A percentile compares a stretch with the other conserved stretches of the same genome.
Evolutionary conservation across 495 filamentous ascomycete genomes (phyloP).

Genomic region (Tuber melanosporum): DNA sequence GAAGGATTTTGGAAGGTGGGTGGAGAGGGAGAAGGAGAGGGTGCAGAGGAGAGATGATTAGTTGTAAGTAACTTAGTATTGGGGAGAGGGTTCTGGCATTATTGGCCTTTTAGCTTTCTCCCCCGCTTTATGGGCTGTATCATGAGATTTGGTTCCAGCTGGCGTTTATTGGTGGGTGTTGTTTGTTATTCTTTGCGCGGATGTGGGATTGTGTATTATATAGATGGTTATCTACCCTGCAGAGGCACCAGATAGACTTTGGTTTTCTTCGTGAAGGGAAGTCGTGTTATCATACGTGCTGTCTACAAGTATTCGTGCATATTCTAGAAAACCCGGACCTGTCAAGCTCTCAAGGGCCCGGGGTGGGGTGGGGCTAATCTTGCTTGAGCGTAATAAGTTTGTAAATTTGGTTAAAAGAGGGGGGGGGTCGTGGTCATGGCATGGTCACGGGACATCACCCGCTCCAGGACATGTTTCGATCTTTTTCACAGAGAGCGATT

Average conservation of each 20-base stretch:
- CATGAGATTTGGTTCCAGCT: neutral
- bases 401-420: too few species aligned
- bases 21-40: conserved; percentile 11
- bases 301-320: too few species aligned
- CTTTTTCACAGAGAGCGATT: too few species aligned
- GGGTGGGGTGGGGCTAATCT: too few species aligned
- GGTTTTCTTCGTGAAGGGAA: neutral
- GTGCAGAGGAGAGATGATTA: neutral
- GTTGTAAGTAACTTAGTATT: neutral
- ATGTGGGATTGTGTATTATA: neutral
- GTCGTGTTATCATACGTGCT: neutral
- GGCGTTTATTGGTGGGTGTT: neutral
- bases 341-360: too few species aligned
- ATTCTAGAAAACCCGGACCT: too few species aligned
- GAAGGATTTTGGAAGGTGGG: conserved; percentile 23
- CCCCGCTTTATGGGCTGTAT: neutral
- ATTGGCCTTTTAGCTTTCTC: conserved; percentile 12
- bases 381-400: neutral
- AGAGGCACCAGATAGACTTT: neutral
- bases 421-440: neutral
- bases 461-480: neutral
- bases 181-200: conserved; percentile 4
- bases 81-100: neutral
- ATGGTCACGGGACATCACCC: neutral
- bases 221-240: neutral